Conservation (phyloP, 345 rosid species). For the Luvunga scandens region DNA sequence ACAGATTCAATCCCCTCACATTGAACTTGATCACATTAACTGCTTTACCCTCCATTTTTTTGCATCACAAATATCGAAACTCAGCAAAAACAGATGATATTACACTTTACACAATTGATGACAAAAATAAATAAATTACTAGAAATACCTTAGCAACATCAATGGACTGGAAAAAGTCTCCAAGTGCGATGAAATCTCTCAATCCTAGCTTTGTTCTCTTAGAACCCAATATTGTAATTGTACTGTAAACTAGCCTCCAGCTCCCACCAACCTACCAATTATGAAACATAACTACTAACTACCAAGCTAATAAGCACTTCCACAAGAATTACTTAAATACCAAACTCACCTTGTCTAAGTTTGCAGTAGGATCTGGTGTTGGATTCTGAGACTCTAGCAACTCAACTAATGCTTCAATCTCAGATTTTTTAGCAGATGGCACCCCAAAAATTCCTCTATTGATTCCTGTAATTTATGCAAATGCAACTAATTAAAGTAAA, state of each 20-base stretch:
- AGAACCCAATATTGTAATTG: conserved; percentile 74
- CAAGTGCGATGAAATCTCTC: conserved; percentile 76
- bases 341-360: conserved; percentile 51
- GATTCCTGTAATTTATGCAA: conserved; percentile 33
- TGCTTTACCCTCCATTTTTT: conserved; percentile 77
- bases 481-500: neutral
- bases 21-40: conserved; percentile 82
- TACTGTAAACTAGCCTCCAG: conserved; percentile 80
- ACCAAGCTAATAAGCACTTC: neutral
- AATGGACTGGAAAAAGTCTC: conserved; percentile 70
- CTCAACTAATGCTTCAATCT: conserved; percentile 58
- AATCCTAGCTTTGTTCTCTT: conserved; percentile 84
- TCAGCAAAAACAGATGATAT: conserved; percentile 18
- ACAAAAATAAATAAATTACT: neutral
- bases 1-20: conserved; percentile 67
- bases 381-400: conserved; percentile 77
- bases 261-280: conserved; percentile 61
- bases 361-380: conserved; percentile 64
- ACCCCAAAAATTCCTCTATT: conserved; percentile 89
- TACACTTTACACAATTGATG: neutral
- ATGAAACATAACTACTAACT: conserved; percentile 10
- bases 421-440: conserved; percentile 55
- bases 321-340: neutral
- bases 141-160: conserved; percentile 60
- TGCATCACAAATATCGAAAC: conserved; percentile 25